Evolutionary conservation across 108 stramenopile species (phyloP).

Genomic region (Pseudonitzschia delicatissima): DNA sequence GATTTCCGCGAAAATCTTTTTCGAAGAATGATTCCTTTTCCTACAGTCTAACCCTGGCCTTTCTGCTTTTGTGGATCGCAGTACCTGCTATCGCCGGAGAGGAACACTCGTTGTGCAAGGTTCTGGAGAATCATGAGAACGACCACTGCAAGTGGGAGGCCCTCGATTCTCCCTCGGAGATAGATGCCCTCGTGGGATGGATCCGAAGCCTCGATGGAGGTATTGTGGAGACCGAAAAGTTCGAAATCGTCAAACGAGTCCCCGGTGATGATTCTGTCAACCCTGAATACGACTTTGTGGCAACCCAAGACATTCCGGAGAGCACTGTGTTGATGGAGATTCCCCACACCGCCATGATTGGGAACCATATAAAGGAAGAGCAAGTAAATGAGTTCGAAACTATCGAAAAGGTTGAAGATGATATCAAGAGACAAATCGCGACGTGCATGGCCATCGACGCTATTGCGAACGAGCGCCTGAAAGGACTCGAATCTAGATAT

Average conservation of each 20-base stretch:
- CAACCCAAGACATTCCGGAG: not conserved
- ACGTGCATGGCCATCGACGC: not conserved
- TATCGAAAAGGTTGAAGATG: not conserved
- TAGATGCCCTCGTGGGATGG: not conserved
- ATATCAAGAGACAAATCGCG: not conserved
- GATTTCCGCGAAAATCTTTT: no score
- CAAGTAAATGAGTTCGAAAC: not conserved
- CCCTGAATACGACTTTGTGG: not conserved
- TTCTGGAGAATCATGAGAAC: no score
- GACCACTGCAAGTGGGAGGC: no score
- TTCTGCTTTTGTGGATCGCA: no score
- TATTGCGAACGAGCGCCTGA: not conserved
- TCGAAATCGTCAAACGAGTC: not conserved
- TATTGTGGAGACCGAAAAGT: not conserved
- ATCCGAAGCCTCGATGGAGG: not conserved
- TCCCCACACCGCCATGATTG: not conserved
- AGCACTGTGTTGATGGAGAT: not conserved
- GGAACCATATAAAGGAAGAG: not conserved
- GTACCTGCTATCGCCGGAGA: no score
- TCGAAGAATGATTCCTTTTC: no score
- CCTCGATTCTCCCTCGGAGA: no score
- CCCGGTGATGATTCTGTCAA: not conserved
- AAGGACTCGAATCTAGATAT: no score
- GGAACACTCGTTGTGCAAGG: no score
- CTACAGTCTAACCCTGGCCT: no score